Evolutionary conservation across 2,329 filamentous ascomycete species (phyloP).

Genomic region (Aspergillus floridensis): DNA sequence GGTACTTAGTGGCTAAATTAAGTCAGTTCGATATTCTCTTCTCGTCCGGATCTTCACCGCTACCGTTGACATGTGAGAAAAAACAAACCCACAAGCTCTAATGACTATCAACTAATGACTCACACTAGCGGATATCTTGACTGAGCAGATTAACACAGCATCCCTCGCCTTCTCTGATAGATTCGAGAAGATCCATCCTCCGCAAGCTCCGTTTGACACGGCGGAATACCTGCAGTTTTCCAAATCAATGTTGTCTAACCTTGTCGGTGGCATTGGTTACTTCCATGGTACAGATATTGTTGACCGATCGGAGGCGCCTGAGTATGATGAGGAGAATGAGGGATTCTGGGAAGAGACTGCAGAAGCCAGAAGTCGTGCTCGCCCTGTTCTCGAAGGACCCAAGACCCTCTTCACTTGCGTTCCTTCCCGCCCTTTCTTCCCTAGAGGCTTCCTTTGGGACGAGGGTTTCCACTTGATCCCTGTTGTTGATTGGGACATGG

Average conservation of each 20-base stretch:
- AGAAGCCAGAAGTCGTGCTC: constrained; percentile 67
- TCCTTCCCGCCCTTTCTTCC: constrained; percentile 93
- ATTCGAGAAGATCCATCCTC: constrained; percentile 69
- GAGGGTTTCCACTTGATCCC: constrained; percentile 94
- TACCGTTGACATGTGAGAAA: constrained; percentile 51
- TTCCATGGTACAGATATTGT: constrained; percentile 87
- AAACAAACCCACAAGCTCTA: neutral
- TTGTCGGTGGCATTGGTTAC: constrained; percentile 91
- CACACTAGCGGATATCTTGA: constrained; percentile 59
- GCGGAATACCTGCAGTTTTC: constrained; percentile 75
- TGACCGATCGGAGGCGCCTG: constrained; percentile 84
- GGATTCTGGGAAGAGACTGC: constrained; percentile 93
- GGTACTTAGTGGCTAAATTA: constrained; percentile 11
- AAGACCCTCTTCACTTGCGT: constrained; percentile 88
- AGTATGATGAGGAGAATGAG: constrained; percentile 93
- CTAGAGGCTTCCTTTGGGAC: constrained; percentile 94
- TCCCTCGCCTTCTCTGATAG: constrained; percentile 69
- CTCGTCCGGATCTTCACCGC: constrained; percentile 68
- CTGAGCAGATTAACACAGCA: constrained; percentile 64
- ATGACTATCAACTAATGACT: constrained; percentile 9
- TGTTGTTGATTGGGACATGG: constrained; percentile 90
- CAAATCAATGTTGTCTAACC: constrained; percentile 88
- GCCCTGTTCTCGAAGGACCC: constrained; percentile 72
- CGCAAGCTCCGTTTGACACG: constrained; percentile 71
- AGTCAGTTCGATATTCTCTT: constrained; percentile 82